Conservation (phyloP, 1,139 yeast genomes). For the Candida sp. region DNA sequence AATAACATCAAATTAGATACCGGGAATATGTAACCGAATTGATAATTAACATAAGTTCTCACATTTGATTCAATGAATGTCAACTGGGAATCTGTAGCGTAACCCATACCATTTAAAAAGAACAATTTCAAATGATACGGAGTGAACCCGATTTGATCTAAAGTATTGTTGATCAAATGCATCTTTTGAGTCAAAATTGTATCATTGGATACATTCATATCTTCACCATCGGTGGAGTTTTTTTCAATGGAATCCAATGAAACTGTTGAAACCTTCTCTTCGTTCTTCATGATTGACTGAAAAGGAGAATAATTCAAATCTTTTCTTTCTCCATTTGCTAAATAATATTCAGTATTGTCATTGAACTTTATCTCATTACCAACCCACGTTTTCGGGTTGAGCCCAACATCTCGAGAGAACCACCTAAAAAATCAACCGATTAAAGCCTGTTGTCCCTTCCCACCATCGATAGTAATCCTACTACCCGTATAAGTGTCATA, state of each 20-base stretch:
- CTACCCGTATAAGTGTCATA: no score
- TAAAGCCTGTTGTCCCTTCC: no score
- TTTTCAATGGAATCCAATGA: background rate
- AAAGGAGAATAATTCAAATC: background rate
- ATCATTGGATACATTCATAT: conserved; percentile 15
- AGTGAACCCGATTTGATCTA: conserved; percentile 35
- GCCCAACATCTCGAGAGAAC: background rate
- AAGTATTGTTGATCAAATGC: conserved; percentile 26
- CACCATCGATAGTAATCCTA: no score
- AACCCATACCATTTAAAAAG: conserved; percentile 57
- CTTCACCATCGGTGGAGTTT: background rate
- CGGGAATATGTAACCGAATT: conserved; percentile 34
- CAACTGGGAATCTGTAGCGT: conserved; percentile 60
- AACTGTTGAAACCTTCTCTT: background rate
- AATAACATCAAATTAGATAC: conserved; percentile 23
- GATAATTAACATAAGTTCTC: conserved; percentile 38
- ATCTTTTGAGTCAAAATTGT: conserved; percentile 20
- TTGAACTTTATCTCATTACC: background rate
- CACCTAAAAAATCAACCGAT: background rate
- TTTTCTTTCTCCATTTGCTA: background rate
- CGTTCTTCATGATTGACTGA: background rate
- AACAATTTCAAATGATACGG: conserved; percentile 32
- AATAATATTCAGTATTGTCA: background rate
- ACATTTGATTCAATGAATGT: conserved; percentile 38
- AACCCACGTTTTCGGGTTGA: background rate